These are phyloP conservation scores for Paraurostyla sp. DNA, from an alignment of 73 alveolate genomes.

Conservation along the genomic window DNA sequence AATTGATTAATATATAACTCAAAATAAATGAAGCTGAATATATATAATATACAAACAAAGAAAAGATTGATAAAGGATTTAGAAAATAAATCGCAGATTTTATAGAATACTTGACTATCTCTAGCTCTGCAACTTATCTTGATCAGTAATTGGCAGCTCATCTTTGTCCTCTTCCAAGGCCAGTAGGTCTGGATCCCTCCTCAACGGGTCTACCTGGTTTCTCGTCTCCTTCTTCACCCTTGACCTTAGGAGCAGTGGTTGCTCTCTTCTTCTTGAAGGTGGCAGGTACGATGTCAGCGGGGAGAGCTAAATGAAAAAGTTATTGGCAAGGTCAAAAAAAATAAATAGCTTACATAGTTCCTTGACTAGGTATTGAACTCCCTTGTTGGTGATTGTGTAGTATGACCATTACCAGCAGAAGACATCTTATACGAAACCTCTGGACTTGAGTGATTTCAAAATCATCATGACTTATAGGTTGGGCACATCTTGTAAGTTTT, in stretches of 20 bases:
- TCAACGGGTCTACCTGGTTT: conserved; percentile 64
- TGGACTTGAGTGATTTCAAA: conserved; percentile 88
- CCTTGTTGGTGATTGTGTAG: conserved; percentile 89
- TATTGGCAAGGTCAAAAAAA: not conserved
- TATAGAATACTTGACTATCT: no score
- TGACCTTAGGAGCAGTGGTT: conserved; percentile 66
- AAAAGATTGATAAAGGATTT: not conserved
- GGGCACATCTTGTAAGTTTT: conserved; percentile 83
- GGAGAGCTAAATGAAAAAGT: conserved; percentile 73
- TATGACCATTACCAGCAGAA: conserved; percentile 96
- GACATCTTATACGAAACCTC: conserved; percentile 80
- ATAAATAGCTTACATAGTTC: conserved; percentile 66
- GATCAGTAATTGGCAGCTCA: conserved; percentile 13
- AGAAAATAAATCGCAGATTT: conserved; percentile 25
- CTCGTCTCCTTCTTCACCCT: conserved; percentile 67
- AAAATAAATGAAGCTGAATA: not conserved
- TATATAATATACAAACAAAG: conserved; percentile 1
- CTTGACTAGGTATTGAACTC: conserved; percentile 89
- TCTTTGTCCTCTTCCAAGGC: conserved; percentile 66
- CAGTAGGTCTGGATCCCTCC: conserved; percentile 69
- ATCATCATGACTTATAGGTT: conserved; percentile 91
- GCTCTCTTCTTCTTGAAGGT: conserved; percentile 77
- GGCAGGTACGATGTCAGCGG: conserved; percentile 90
- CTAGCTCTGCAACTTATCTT: conserved; percentile 27
- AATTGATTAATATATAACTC: not conserved